Percentiles rank a stretch among this genome's conserved stretches.
Conservation (phyloP, 2,329 filamentous ascomycete genomes). For the Colletotrichum simmondsii region DNA sequence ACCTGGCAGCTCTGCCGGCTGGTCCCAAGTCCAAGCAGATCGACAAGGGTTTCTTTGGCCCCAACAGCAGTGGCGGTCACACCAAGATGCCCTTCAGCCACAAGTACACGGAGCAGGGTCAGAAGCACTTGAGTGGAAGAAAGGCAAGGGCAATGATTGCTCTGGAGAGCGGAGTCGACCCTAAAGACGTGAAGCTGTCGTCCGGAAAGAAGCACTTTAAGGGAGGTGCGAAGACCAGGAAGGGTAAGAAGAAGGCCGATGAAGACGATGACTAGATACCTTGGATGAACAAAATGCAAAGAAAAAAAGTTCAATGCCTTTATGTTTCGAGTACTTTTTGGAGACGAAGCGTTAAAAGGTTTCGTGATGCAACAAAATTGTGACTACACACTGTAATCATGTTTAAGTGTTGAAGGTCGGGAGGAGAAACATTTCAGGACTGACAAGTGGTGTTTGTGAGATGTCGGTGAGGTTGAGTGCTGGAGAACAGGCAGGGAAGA, state of each 20-base stretch:
- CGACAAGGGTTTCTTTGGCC: slow-evolving; percentile 90
- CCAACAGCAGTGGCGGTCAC: slow-evolving; percentile 69
- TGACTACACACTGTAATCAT: not conserved
- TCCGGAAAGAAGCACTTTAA: slow-evolving; percentile 95
- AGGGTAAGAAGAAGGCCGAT: slow-evolving; percentile 61
- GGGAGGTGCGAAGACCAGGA: slow-evolving; percentile 70
- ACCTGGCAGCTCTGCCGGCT: slow-evolving; percentile 62
- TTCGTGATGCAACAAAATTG: not conserved
- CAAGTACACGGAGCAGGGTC: slow-evolving; percentile 87
- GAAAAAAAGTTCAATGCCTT: not conserved
- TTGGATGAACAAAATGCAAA: slow-evolving; percentile 1
- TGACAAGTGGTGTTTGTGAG: not conserved
- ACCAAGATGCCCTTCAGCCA: slow-evolving; percentile 86
- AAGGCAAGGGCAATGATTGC: slow-evolving; percentile 86
- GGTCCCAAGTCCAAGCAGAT: slow-evolving; percentile 81
- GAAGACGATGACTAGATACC: slow-evolving; percentile 35
- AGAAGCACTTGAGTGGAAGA: slow-evolving; percentile 81
- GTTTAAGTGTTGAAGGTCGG: not conserved
- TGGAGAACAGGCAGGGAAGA: not conserved
- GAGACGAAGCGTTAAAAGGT: not conserved
- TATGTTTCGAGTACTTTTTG: not conserved
- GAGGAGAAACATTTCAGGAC: not conserved
- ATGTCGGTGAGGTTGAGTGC: not conserved
- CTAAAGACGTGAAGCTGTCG: slow-evolving; percentile 75
- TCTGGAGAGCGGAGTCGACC: slow-evolving; percentile 85